Percentiles rank a stretch among this genome's conserved stretches.
Evolutionary conservation across 352 stramenopile species (phyloP).

Genomic region (Phytophthora megakarya): DNA sequence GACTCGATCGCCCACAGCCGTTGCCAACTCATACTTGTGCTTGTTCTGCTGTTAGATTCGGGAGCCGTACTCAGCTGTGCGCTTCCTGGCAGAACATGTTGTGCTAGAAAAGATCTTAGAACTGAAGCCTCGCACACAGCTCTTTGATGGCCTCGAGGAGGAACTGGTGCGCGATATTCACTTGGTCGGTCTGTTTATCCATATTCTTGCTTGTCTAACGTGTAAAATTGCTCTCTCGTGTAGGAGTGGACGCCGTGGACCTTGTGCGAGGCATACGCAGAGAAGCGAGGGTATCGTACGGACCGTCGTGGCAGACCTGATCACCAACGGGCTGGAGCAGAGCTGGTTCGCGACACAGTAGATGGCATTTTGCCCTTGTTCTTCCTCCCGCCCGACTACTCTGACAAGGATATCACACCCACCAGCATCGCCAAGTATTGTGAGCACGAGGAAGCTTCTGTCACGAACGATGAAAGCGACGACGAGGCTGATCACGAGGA

Average conservation of each 20-base stretch:
- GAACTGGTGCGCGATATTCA: constrained; percentile 50
- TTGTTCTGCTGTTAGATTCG: constrained; percentile 61
- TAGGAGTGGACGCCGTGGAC: constrained; percentile 87
- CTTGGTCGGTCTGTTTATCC: too few relatives aligned
- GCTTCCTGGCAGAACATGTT: constrained; percentile 83
- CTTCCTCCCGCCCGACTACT: constrained; percentile 82
- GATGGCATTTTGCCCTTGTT: constrained; percentile 84
- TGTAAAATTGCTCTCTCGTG: not conserved
- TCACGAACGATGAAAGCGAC: constrained; percentile 16
- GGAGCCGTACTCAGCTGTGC: constrained; percentile 87
- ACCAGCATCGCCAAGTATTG: constrained; percentile 44
- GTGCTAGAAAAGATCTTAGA: constrained; percentile 71
- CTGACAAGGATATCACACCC: constrained; percentile 50
- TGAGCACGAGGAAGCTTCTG: constrained; percentile 26
- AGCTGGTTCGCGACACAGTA: constrained; percentile 82
- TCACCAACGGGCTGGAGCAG: constrained; percentile 78
- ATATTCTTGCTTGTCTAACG: constrained; percentile 1
- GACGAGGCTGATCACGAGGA: constrained; percentile 27
- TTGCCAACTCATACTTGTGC: constrained; percentile 3
- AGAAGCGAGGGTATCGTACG: constrained; percentile 83
- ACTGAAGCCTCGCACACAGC: constrained; percentile 70
- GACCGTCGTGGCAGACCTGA: constrained; percentile 79
- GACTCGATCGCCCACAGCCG: not conserved
- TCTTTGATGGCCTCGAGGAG: constrained; percentile 80
- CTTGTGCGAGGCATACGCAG: constrained; percentile 82